These are phyloP conservation scores for Pseudotsuga menziesii DNA, from an alignment of 75 land plant genomes.

Conservation along the genomic window DNA sequence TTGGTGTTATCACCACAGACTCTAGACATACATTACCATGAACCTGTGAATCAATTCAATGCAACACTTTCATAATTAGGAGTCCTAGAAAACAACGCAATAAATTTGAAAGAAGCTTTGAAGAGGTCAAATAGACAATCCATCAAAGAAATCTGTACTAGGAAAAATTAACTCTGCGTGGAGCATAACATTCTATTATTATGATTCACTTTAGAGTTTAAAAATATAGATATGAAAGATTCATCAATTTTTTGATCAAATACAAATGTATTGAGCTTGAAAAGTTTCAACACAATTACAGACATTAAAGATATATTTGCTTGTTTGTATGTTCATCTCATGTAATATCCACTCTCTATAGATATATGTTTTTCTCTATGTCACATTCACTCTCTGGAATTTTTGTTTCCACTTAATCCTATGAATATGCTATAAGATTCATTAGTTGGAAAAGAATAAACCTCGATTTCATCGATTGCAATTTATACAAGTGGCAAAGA, in stretches of 20 bases:
- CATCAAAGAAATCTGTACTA: background rate
- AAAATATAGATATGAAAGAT: background rate
- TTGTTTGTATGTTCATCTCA: too few species aligned
- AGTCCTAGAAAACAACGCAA: background rate
- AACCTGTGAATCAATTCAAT: conserved; percentile 48
- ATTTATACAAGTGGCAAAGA: too few species aligned
- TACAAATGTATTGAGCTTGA: background rate
- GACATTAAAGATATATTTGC: too few species aligned
- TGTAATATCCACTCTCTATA: too few species aligned
- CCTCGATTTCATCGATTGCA: too few species aligned
- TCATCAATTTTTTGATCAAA: background rate
- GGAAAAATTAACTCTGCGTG: background rate
- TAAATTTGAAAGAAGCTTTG: background rate
- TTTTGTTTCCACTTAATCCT: too few species aligned
- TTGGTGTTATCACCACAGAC: conserved; percentile 92
- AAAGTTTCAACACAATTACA: too few species aligned
- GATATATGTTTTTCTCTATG: too few species aligned
- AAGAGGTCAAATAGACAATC: background rate
- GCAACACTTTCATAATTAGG: background rate
- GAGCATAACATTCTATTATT: background rate
- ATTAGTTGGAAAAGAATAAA: too few species aligned
- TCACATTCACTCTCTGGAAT: too few species aligned
- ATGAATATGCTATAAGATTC: too few species aligned
- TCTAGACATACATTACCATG: conserved; percentile 97
- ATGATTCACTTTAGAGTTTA: background rate